Base-by-base conservation (phyloP, 31 red algal species). In the Odonthalia washingtoniensis region DNA sequence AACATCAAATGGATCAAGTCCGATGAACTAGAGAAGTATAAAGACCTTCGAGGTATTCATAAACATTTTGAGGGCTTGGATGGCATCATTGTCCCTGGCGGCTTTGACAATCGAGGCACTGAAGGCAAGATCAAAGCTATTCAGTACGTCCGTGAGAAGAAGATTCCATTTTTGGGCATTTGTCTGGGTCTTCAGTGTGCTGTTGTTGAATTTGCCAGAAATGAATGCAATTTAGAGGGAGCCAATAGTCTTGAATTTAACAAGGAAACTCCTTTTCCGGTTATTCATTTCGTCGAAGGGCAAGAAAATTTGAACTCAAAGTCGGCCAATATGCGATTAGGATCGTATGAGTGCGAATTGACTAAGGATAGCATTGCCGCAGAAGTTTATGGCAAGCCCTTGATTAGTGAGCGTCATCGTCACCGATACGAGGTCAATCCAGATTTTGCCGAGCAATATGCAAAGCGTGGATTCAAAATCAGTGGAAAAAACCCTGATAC, bases 391-490 rank as follows among this genome's bases (percentile, higher is more conserved):
- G 96, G 96, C 12, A 45, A 69, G 33, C 14, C 46, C 32, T 73
- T 81, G 43, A 89, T 98, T 57, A 77, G 81, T 60, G 96, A 98
- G 73, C 93, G 96, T 5, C 96, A 98, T 70, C 93, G 96, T 14
- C 96, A 95, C 83, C 90, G 98, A 40, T 99, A 99, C 53, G 98
- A 99, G 81, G 95, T 99, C 57, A 99, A 99, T 60, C 98, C 98
- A 16, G 79, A 91, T 40, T 43, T 94, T 17, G 95, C 97, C 34
- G 43, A 34, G 17, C 30, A 43, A 40, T 57, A 97, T 16, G 95
- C 95, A 72, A 45, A 84, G 69, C 86, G 86, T 35, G 68, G 86
- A 35, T 43, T 97, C 39, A 46, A 60, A 21, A 97, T 97, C 79
- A 91, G 93, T 27, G 98, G 92, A 34, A 87, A 72, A 62, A 95